Base-by-base conservation (phyloP, 441 rosid species). In the Populus trichocarpa region DNA sequence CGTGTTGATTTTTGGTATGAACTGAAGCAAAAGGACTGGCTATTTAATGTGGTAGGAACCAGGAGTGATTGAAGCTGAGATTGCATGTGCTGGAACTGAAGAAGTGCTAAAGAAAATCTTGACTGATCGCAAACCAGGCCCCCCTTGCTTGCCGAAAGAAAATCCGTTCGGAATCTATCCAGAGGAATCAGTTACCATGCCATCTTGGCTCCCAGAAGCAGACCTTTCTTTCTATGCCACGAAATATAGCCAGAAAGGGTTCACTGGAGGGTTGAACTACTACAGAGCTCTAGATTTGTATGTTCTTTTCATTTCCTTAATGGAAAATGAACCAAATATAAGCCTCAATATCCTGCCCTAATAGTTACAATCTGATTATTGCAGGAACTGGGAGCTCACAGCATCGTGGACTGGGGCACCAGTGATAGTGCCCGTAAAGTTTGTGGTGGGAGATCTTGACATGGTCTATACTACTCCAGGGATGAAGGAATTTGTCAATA, bases 261-360 rank as follows among this genome's bases (percentile, higher is more conserved):
- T 91, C 87, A 88, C 90, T 2, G 94, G 97, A 40, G 87, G 86
- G 8, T 76, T 91, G 65, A 92, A 91, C 90, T 92, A 90, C 86
- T 92, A 92, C 83, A 87, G 95, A 73, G 91, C 92, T 76, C 13
- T 91, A 82, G 87, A 92, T 81, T 81, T 89, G 96, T 93, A 84
- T 67, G 90, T 75, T 68, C 53, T 18, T 22, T 53, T 33, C 11
- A 26, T 10, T 46, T 46, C 18, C 18, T 46, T 3, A 46, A 4
- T 4, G 2, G 20, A 13, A 14, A 46, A 13, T 14, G 57, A 46
- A 14, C 18, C 57, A 46, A 46, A 14, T 46, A 46, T 14, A 14
- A 46, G 57, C 57, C 57, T 46, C 14, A 18, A 8, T 11, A 40
- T 14, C 16, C 18, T 33, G n/a, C 20, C 38, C 7, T 63, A 23